Evolutionary conservation across 1,139 yeast species (phyloP).

Genomic region (Suhomyces wounanorum): DNA sequence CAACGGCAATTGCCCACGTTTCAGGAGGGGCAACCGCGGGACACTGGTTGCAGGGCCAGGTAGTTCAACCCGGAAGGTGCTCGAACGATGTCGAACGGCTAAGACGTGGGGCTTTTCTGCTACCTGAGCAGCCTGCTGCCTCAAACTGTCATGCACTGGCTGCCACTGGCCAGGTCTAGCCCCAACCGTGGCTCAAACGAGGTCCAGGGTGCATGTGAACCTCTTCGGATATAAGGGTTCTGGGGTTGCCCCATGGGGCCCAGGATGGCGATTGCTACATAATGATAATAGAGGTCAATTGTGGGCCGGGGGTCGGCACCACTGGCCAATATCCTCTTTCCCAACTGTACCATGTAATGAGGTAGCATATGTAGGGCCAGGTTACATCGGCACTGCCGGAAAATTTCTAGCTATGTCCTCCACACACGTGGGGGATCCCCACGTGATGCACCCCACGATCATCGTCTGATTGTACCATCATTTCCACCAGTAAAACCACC

Average conservation of each 20-base stretch:
- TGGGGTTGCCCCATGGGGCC: slow-evolving; percentile 1
- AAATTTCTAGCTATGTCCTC: not conserved
- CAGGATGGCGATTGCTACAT: no score
- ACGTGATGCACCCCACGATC: slow-evolving; percentile 1
- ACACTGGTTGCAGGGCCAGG: not conserved
- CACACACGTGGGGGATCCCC: not conserved
- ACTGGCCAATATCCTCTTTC: no score
- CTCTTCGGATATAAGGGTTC: slow-evolving; percentile 1
- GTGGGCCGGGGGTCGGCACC: not conserved
- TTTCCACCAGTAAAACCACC: not conserved
- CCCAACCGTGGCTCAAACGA: not conserved
- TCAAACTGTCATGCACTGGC: not conserved
- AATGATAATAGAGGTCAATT: not conserved
- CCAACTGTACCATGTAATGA: no score
- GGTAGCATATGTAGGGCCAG: not conserved
- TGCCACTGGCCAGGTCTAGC: not conserved
- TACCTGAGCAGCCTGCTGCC: not conserved
- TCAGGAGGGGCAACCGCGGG: slow-evolving; percentile 3
- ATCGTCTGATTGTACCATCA: not conserved
- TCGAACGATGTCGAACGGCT: not conserved
- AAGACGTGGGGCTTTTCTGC: not conserved
- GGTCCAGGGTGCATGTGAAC: slow-evolving; percentile 1
- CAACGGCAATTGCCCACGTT: not conserved
- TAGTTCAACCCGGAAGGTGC: not conserved
- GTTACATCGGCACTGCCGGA: not conserved